A percentile compares a stretch with the other conserved stretches of the same genome.
Conservation (phyloP, 768 basidiomycete species). For the Russula abietina region DNA sequence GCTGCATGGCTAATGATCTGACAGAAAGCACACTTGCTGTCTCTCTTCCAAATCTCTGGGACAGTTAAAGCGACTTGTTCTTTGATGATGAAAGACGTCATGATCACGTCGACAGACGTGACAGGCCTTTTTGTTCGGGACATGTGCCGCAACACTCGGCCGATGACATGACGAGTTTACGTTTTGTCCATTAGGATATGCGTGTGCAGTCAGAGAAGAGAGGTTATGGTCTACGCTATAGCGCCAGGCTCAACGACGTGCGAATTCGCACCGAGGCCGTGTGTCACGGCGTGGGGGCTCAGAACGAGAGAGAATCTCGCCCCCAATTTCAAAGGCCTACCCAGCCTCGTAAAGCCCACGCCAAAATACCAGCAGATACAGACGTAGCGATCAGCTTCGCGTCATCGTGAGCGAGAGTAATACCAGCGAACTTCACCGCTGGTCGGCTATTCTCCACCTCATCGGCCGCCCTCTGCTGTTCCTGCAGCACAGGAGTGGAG, state of each 20-base stretch:
- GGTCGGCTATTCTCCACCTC: background rate
- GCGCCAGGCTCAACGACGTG: background rate
- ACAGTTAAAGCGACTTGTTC: constrained; percentile 46
- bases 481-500: background rate
- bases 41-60: constrained; percentile 45
- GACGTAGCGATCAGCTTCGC: constrained; percentile 6
- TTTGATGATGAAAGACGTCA: constrained; percentile 73
- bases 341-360: constrained; percentile 16
- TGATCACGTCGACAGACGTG: constrained; percentile 26
- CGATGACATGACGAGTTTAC: background rate
- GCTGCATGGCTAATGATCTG: constrained; percentile 49
- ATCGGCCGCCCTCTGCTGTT: background rate
- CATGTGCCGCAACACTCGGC: background rate
- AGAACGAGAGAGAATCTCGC: background rate
- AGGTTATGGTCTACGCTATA: background rate
- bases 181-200: background rate
- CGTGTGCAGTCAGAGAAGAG: background rate
- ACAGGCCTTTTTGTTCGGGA: background rate
- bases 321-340: constrained; percentile 7
- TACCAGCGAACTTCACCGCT: constrained; percentile 21
- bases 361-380: constrained; percentile 6
- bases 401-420: background rate
- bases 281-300: background rate
- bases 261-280: background rate
- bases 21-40: constrained; percentile 57